Base-by-base conservation (phyloP, 2,329 filamentous ascomycete species). In the Dryadomyces sulphureus region DNA sequence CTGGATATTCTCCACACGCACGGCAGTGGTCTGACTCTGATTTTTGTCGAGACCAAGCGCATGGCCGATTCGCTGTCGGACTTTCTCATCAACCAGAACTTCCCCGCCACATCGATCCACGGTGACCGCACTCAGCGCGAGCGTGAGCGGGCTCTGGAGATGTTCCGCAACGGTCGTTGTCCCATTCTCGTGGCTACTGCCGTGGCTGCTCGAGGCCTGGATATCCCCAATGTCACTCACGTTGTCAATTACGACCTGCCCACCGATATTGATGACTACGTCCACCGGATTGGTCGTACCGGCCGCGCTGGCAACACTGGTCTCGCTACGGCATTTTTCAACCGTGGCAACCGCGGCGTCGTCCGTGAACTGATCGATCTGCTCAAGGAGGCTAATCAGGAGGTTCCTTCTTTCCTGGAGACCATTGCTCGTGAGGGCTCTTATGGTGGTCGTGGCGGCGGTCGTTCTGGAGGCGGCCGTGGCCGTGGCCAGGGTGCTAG, bases 41-140 rank as follows among this genome's bases (percentile, higher is more conserved):
- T 98, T 62, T 98, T 98, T 68, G 92, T 98, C 52, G 92, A 96
- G 75, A 96, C 92, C 51, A 98, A 98, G 81, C 90, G 92, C 57
- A 96, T 96, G 89, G 92, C 92, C 50, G 92, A 98, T 65, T 90
- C 89, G 16, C 74, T 98, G 46, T 96, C 89, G 51, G 92, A 98
- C 63, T 98, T 95, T 75, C 72, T 98, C 50, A 93, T 96, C 72
- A 95, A 95, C 73, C 90, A 96, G 68, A 89, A 80, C 65, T 95
- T 98, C 78, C 90, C 90, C 8, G 92, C 92, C 45, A 98, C 92
- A 17, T 95, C 92, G 45, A 98, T 98, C 60, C 92, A 98, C 69
- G 92, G 92, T 65, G 92, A 98, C 66, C 88, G 92, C 57, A 96
- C 90, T 49, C 92, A 98, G 73, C 89, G 90, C 56, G 92, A 98